Base-by-base conservation (phyloP, 768 basidiomycete species). In the Gymnopilus junonius region DNA sequence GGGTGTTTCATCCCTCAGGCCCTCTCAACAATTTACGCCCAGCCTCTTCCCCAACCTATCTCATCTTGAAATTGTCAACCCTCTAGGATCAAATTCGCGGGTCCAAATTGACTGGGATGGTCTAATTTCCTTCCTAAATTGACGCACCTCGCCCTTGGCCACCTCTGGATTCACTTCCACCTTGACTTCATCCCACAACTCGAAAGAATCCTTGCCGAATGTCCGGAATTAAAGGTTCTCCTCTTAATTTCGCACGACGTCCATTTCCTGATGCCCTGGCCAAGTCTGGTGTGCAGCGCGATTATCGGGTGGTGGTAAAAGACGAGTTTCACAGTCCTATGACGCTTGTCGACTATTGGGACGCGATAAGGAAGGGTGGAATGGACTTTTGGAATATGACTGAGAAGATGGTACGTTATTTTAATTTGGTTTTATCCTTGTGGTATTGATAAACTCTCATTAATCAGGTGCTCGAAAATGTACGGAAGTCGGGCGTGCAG, bases 101-200 rank as follows among this genome's bases (percentile, higher is more conserved):
- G 32, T 62, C 8, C 53, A 43, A n/a, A 59, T 75, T 34, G 74
- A 76, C 51, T 76, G 73, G 73, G 53, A 65, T 12, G 66, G 70
- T 7, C 65, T 77, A 0, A 55, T 65, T 21, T 53, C 2, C 70
- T 79, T 12, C 74, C 76, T 5, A 50, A 63, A 15, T 66, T 79
- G 25, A 76, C 75, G 4, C 76, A 79, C 65, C 63, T 77, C 15
- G 71, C 73, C 3, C 55, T 79, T 7, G 76, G 77, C 3, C 67
- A 72, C 31, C 62, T 77, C 8, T 64, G 59, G 35, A 58, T 55
- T 2, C 20, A 32, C 11, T 58, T 62, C 4, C 69, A 74, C 42
- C 29, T 32, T 0, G 57, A 70, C 27, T 50, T 73, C 42, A 39
- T 73, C 45, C 55, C 58, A 3, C 65, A 69, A n/a, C 63, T 76